Percentiles rank a stretch among this genome's conserved stretches.
Conservation (phyloP, 2,329 filamentous ascomycete species). For the Fusarium keratoplasticum region DNA sequence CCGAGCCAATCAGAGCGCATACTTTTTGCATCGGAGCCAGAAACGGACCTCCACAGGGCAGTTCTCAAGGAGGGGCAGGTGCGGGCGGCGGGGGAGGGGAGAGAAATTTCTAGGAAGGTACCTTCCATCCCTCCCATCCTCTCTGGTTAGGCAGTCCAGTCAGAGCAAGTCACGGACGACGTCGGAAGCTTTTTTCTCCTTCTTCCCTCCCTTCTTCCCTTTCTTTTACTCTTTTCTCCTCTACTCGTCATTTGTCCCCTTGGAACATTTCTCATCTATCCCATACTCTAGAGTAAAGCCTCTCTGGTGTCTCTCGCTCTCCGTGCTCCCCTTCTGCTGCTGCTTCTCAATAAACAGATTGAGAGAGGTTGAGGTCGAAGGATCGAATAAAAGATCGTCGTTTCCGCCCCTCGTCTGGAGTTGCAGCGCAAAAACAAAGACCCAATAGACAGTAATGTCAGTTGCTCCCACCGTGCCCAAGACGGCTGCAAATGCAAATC, state of each 20-base stretch:
- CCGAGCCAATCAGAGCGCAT: slow-evolving; percentile 31
- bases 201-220: slow-evolving; percentile 4
- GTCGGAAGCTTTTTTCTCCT: slow-evolving; percentile 20
- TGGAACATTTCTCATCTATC: slow-evolving; percentile 14
- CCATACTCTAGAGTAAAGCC: slow-evolving; percentile 3
- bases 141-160: slow-evolving; percentile 6
- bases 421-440: slow-evolving; percentile 35
- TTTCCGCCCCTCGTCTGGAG: slow-evolving; percentile 41
- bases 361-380: slow-evolving; percentile 30
- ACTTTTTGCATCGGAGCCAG: slow-evolving; percentile 32
- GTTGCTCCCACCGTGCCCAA: not conserved
- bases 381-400: slow-evolving; percentile 35
- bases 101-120: slow-evolving; percentile 34
- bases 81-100: slow-evolving; percentile 21
- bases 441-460: slow-evolving; percentile 17
- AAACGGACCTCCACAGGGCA: slow-evolving; percentile 39
- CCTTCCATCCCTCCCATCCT: not conserved
- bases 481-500: not conserved
- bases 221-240: slow-evolving; percentile 11
- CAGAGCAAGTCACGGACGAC: slow-evolving; percentile 17
- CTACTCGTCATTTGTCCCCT: slow-evolving; percentile 25
- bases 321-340: slow-evolving; percentile 33
- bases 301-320: slow-evolving; percentile 13
- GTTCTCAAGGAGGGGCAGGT: slow-evolving; percentile 26
- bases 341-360: slow-evolving; percentile 43